Base-by-base conservation (phyloP, 129 eudicot species). In the Kitagawia praeruptora region DNA sequence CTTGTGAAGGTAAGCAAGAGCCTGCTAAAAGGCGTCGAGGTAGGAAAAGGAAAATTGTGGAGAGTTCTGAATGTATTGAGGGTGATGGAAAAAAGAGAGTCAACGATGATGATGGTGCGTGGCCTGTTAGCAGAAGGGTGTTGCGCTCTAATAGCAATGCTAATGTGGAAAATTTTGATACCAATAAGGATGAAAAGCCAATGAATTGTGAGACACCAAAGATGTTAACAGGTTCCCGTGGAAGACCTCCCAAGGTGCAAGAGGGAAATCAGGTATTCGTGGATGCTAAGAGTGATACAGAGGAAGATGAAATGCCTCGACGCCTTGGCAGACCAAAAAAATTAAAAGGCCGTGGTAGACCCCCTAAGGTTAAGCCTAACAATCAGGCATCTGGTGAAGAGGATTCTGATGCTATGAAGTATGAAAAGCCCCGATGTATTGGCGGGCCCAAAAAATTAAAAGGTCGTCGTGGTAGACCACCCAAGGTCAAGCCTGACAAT, bases 101-200 rank as follows among this genome's bases (percentile, higher is more conserved):
- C 34, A 80, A 77, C 70, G 78, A 79, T 34, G 77, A 77, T 76
- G 78, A 79, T 34, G 77, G 80, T 70, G 34, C 38, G 58, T 73
- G 80, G 40, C 85, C 40, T 41, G 85, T 76, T 38, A 73, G 45
- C 34, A 82, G 81, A 48, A 91, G 87, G 88, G 89, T 89, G 61
- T 83, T 93, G 87, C 84, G 93, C 77, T 91, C 97, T 34, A 85
- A 84, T 82, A 67, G 54, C 83, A 81, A 48, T 11, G 5, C 34
- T 6, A 11, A n/a, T 70, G 77, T 10, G 56, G 77, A n/a, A 73
- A 44, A 44, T 4, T 46, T 73, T n/a, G 34, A 44, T 44, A 42
- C 38, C 28, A 44, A 42, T 15, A 44, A 44, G 37, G 77, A 73
- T 44, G 78, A 75, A 48, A 31, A 48, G n/a, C 25, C 77, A 8